A percentile compares a stretch with the other conserved stretches of the same genome.
phyloP scores from a whole-genome alignment of 2,329 filamentous ascomycete species.

The Exophiala lecanii-corni region DNA sequence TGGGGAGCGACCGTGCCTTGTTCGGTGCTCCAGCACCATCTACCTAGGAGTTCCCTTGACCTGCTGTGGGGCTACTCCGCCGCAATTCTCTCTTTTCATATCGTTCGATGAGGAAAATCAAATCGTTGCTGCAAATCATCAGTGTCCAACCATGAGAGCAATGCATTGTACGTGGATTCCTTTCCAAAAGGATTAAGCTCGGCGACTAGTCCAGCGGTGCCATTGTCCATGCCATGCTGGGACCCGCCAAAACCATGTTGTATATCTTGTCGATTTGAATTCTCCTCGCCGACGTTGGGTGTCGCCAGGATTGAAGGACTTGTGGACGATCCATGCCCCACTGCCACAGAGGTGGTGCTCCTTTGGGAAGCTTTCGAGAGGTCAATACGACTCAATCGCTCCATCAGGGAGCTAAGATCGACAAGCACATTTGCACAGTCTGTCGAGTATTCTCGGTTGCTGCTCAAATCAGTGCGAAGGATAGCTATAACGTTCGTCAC shows the following conservation, averaged over 20 bases:
- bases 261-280: conserved; percentile 1
- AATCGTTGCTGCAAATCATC: conserved; percentile 11
- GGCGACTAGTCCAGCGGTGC: background rate
- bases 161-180: conserved; percentile 8
- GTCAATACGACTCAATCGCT: conserved; percentile 6
- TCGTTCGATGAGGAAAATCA: conserved; percentile 11
- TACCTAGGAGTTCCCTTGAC: too few relatives aligned
- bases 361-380: conserved; percentile 5
- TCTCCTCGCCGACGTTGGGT: conserved; percentile 1
- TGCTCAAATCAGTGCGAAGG: conserved; percentile 10
- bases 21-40: too few relatives aligned
- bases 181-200: background rate
- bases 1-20: too few relatives aligned
- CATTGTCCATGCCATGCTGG: conserved; percentile 1
- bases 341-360: background rate
- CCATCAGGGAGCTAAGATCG: conserved; percentile 12
- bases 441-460: conserved; percentile 13
- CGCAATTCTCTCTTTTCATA: too few relatives aligned
- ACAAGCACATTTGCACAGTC: conserved; percentile 12
- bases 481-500: conserved; percentile 8
- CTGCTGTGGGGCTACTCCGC: too few relatives aligned
- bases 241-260: too few relatives aligned
- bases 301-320: background rate
- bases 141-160: conserved; percentile 11
- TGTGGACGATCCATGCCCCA: conserved; percentile 4